Percentiles rank a stretch among this genome's conserved stretches.
phyloP scores from a whole-genome alignment of 1,284 basidiomycete genomes.

The Ganoderma boninense region DNA sequence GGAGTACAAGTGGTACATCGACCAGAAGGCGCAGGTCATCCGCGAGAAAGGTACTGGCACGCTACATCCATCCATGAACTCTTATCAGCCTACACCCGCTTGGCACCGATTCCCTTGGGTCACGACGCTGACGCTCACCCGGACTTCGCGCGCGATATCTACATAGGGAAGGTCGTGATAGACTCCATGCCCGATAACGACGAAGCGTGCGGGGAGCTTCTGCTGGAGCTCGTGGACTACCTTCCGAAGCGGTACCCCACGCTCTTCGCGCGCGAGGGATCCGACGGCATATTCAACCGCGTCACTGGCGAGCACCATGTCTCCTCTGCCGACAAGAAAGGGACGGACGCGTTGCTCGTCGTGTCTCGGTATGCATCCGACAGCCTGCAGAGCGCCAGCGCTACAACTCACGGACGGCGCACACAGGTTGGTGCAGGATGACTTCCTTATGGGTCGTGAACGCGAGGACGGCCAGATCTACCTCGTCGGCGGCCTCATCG shows the following conservation, averaged over 20 bases:
- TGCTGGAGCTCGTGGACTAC: conserved; percentile 47
- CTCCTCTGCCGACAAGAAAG: conserved; percentile 32
- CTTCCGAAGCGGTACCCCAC: conserved; percentile 50
- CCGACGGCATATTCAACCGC: conserved; percentile 46
- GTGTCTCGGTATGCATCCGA: conserved; percentile 28
- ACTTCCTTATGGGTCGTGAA: conserved; percentile 50
- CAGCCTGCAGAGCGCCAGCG: no score
- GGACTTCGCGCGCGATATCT: neutral
- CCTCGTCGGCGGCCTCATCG: conserved; percentile 49
- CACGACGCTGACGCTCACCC: neutral
- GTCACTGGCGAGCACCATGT: conserved; percentile 42
- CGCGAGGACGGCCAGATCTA: conserved; percentile 49
- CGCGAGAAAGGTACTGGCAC: conserved; percentile 40
- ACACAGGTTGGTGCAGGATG: conserved; percentile 48
- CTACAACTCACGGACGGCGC: neutral
- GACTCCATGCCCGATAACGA: conserved; percentile 51
- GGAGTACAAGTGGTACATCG: conserved; percentile 48
- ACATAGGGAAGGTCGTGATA: conserved; percentile 47
- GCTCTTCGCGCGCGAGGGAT: conserved; percentile 39
- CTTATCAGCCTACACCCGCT: no score
- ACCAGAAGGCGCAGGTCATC: conserved; percentile 48
- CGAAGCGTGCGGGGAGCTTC: conserved; percentile 47
- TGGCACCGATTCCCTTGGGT: no score
- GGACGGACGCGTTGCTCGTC: conserved; percentile 45
- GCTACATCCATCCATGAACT: neutral